Evolutionary conservation across 2,329 filamentous ascomycete species (phyloP).

Genomic region (Chalaropsis ovoidea): DNA sequence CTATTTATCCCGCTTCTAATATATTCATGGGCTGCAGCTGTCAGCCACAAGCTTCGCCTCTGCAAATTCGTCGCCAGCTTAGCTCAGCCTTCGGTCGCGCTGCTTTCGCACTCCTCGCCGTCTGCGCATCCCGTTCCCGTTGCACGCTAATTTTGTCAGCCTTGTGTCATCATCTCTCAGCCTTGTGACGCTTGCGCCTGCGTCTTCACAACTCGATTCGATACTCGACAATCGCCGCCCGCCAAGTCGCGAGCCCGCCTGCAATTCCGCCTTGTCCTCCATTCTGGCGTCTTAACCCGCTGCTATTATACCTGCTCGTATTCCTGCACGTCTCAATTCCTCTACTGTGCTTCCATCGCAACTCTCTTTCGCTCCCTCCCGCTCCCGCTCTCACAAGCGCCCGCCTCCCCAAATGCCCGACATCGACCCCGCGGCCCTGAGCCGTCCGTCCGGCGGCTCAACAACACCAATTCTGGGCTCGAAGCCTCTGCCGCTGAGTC

Average conservation of each 20-base stretch:
- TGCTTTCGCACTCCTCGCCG: conserved; percentile 6
- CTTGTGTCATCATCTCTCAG: conserved; percentile 18
- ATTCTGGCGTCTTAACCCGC: too few relatives aligned
- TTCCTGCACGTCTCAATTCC: conserved; percentile 1
- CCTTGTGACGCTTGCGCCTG: conserved; percentile 14
- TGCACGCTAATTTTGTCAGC: conserved; percentile 15
- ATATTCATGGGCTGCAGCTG: conserved; percentile 6
- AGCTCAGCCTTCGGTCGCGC: conserved; percentile 2
- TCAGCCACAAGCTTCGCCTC: conserved; percentile 4
- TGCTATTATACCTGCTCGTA: too few relatives aligned
- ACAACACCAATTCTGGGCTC: conserved; percentile 10
- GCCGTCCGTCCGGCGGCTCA: conserved; percentile 48
- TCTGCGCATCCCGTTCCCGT: not conserved
- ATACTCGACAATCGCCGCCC: too few relatives aligned
- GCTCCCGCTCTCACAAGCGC: too few relatives aligned
- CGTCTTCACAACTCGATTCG: not conserved
- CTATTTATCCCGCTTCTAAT: not conserved
- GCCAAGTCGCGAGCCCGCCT: too few relatives aligned
- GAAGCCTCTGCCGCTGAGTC: conserved; percentile 43
- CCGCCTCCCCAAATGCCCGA: conserved; percentile 46
- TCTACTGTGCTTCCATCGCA: not conserved
- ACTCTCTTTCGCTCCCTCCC: too few relatives aligned
- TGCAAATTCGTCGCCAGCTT: conserved; percentile 3
- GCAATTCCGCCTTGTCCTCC: too few relatives aligned
- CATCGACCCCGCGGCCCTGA: conserved; percentile 60